phyloP scores from a whole-genome alignment of 2,329 filamentous ascomycete species.

The Alternaria atra region DNA sequence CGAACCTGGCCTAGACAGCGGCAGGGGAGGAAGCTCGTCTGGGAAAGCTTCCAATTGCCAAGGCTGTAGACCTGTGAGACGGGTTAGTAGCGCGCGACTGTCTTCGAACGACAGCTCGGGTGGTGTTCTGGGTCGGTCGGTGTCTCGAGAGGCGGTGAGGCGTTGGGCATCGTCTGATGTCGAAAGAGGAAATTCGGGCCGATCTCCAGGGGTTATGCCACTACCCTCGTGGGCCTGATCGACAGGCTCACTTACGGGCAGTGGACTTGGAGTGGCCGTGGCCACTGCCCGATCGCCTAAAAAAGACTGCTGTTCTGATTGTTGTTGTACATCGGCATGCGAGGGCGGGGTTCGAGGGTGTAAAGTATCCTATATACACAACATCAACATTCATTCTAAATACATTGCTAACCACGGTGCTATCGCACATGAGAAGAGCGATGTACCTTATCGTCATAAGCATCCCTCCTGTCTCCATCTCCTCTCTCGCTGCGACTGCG shows the following conservation, averaged over 20 bases:
- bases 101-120: constrained; percentile 44
- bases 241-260: constrained; percentile 52
- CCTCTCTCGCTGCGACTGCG: constrained; percentile 49
- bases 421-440: constrained; percentile 42
- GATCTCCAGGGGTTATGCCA: constrained; percentile 46
- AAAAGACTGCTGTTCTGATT: constrained; percentile 65
- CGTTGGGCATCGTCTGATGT: constrained; percentile 36
- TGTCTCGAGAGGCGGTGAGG: constrained; percentile 27
- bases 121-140: constrained; percentile 42
- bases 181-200: constrained; percentile 42
- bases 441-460: constrained; percentile 51
- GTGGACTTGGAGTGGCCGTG: constrained; percentile 51
- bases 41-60: constrained; percentile 48
- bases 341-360: constrained; percentile 35
- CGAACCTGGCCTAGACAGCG: constrained; percentile 44
- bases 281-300: constrained; percentile 71
- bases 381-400: constrained; percentile 45
- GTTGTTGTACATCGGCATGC: constrained; percentile 40
- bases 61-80: constrained; percentile 48
- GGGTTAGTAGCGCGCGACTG: constrained; percentile 43
- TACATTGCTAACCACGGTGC: constrained; percentile 36
- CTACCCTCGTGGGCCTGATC: constrained; percentile 32
- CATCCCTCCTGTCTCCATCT: constrained; percentile 48
- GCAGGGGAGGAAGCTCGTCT: constrained; percentile 46
- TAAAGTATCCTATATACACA: constrained; percentile 43